Evolutionary conservation across 805 yeast species (phyloP).

Genomic region (Yarrowia keelungensis): DNA sequence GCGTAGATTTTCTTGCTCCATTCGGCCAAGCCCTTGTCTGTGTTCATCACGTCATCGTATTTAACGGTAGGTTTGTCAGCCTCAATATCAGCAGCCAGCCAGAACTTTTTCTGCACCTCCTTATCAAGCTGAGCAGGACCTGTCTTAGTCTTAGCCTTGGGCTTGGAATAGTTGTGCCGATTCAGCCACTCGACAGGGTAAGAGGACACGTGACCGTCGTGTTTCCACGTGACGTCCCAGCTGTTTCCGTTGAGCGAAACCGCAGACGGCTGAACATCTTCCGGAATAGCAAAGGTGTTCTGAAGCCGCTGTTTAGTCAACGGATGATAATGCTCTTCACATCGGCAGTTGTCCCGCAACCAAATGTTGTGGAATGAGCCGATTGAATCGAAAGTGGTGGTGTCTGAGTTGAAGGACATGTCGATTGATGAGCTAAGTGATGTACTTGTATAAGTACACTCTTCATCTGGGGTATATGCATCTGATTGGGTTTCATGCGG

Average conservation of each 20-base stretch:
- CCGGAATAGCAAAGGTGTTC: constrained; percentile 58
- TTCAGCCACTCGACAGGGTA: constrained; percentile 56
- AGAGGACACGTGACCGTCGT: constrained; percentile 52
- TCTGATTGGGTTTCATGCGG: constrained; percentile 27
- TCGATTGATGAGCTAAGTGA: too few species aligned
- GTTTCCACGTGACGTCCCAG: constrained; percentile 51
- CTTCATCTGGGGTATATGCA: constrained; percentile 6
- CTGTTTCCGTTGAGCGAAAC: constrained; percentile 41
- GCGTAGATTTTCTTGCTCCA: constrained; percentile 63
- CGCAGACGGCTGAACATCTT: constrained; percentile 46
- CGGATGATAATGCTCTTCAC: constrained; percentile 60
- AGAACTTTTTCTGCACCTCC: constrained; percentile 50
- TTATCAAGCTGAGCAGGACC: constrained; percentile 42
- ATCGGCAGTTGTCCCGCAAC: constrained; percentile 71
- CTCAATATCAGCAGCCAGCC: constrained; percentile 57
- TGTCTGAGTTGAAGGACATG: background rate
- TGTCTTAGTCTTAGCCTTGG: constrained; percentile 51
- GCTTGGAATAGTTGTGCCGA: constrained; percentile 62
- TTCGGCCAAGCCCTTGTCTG: constrained; percentile 57
- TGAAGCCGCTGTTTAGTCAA: constrained; percentile 65
- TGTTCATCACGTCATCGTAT: constrained; percentile 56
- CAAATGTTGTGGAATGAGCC: constrained; percentile 55
- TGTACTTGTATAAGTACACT: too few species aligned
- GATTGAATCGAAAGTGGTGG: constrained; percentile 5
- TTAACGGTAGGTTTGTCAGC: constrained; percentile 58